Conservation (phyloP, 202 grass and related monocot genomes). For the Musa balbisiana region DNA sequence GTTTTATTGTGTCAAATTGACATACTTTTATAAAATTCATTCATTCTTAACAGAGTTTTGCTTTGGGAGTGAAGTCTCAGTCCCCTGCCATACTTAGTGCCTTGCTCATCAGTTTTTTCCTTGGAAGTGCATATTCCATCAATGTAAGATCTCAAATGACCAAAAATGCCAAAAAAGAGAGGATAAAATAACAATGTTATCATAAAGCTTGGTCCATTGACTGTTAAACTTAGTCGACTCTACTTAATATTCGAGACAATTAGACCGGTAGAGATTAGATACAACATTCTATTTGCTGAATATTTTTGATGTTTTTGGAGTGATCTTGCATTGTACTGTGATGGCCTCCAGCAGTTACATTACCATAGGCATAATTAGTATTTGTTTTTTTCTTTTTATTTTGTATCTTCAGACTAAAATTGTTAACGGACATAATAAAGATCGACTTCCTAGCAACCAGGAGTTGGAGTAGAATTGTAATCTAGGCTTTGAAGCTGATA, state of each 20-base stretch:
- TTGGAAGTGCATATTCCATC: slow-evolving; percentile 87
- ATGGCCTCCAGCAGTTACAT: no score
- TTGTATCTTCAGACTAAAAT: not conserved
- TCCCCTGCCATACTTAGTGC: slow-evolving; percentile 53
- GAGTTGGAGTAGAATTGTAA: not conserved
- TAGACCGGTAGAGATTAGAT: no score
- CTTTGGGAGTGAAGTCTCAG: slow-evolving; percentile 44
- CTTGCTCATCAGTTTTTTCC: slow-evolving; percentile 62
- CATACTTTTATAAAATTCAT: not conserved
- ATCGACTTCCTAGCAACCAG: not conserved
- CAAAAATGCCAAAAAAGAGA: not conserved
- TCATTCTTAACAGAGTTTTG: slow-evolving; percentile 48
- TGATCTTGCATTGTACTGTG: no score
- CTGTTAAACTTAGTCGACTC: no score
- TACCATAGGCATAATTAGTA: no score
- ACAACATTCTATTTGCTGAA: no score
- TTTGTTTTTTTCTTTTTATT: no score
- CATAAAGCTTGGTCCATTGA: no score
- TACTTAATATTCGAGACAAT: no score
- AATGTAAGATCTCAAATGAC: slow-evolving; percentile 34
- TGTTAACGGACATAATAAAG: not conserved
- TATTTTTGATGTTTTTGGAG: no score
- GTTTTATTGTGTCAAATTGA: not conserved
- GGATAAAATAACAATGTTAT: no score
- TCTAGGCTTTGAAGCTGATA: not conserved